Conservation (phyloP, 441 rosid species). For the Brassica hybrid region DNA sequence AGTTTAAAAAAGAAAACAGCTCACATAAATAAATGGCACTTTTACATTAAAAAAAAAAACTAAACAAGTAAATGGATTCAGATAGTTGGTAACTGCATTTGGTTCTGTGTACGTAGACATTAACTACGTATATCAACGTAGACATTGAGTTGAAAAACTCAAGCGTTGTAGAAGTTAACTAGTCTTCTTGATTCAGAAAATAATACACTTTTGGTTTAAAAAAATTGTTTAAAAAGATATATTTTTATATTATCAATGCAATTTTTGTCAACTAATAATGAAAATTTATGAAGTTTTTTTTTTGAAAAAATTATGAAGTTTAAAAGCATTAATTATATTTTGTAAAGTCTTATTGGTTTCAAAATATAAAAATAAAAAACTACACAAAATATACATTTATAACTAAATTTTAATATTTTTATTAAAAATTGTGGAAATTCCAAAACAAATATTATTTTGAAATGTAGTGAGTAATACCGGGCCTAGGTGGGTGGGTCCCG, state of each 20-base stretch:
- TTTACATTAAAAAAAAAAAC: not conserved
- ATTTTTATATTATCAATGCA: not conserved
- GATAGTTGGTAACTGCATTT: constrained; percentile 39
- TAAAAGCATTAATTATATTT: no score
- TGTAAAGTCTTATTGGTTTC: no score
- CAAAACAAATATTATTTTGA: not conserved
- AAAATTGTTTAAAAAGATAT: not conserved
- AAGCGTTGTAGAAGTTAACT: constrained; percentile 15
- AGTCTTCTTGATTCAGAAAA: not conserved
- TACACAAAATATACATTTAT: not conserved
- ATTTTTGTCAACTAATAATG: no score
- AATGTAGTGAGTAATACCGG: not conserved
- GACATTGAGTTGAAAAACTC: not conserved
- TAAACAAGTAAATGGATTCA: constrained; percentile 16
- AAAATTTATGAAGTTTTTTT: no score
- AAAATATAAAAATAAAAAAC: no score
- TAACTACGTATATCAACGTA: constrained; percentile 25
- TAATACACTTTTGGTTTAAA: no score
- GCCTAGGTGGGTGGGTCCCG: no score
- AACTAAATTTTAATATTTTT: not conserved
- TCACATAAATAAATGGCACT: constrained; percentile 18
- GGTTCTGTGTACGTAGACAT: constrained; percentile 32
- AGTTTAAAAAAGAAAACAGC: no score
- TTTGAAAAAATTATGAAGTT: no score
- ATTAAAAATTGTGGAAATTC: constrained; percentile 28